Conservation (phyloP, 352 stramenopile species). For the Phytophthora meadii region DNA sequence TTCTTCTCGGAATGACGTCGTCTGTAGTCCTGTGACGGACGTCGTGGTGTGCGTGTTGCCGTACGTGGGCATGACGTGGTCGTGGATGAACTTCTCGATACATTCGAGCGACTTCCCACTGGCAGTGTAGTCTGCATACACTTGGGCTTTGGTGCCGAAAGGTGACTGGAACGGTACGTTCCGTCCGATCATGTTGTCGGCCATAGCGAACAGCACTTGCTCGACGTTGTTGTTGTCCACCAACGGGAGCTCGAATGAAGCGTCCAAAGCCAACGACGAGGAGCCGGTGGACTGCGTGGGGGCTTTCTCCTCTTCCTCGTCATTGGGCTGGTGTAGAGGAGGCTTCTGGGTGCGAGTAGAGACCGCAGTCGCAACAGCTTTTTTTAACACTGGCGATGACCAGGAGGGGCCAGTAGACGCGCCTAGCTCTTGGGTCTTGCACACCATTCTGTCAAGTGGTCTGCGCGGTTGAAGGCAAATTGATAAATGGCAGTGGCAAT, state of each 20-base stretch:
- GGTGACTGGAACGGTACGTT: slow-evolving; percentile 62
- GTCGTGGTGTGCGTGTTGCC: slow-evolving; percentile 97
- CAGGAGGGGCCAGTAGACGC: slow-evolving; percentile 9
- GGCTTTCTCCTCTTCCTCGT: slow-evolving; percentile 19
- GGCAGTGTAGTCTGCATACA: slow-evolving; percentile 96
- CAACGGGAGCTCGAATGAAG: slow-evolving; percentile 23
- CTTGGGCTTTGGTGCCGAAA: slow-evolving; percentile 77
- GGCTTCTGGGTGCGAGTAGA: slow-evolving; percentile 17
- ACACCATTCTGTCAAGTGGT: slow-evolving; percentile 24
- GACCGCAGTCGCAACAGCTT: slow-evolving; percentile 11
- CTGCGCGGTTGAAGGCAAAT: slow-evolving; percentile 15
- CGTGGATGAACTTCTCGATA: slow-evolving; percentile 92
- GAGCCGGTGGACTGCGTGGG: slow-evolving; percentile 18
- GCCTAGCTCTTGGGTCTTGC: slow-evolving; percentile 27
- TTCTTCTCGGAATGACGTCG: slow-evolving; percentile 94
- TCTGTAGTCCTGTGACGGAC: slow-evolving; percentile 73
- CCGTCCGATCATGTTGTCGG: slow-evolving; percentile 59
- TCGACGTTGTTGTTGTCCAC: slow-evolving; percentile 10
- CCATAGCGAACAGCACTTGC: slow-evolving; percentile 42
- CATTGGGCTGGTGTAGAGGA: slow-evolving; percentile 9
- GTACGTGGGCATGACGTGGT: slow-evolving; percentile 93
- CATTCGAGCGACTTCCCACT: slow-evolving; percentile 86
- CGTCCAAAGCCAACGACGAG: slow-evolving; percentile 32
- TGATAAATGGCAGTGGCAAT: slow-evolving; percentile 16
- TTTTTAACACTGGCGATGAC: slow-evolving; percentile 22